Evolutionary conservation across 805 yeast genomes (phyloP).

Genomic region (Candida nemodendra): DNA sequence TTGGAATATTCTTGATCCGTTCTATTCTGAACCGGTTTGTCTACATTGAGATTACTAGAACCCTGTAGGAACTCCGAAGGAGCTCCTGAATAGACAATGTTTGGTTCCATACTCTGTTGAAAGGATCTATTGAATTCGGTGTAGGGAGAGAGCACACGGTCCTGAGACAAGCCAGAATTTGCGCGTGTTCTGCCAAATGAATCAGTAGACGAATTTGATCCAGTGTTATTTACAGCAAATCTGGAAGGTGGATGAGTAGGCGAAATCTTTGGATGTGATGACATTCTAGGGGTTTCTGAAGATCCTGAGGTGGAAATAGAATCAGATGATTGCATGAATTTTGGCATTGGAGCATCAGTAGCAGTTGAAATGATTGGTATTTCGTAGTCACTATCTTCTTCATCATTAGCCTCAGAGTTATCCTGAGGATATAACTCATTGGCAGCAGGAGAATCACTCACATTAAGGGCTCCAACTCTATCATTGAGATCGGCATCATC

Average conservation of each 20-base stretch:
- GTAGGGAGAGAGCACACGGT: conserved; percentile 35
- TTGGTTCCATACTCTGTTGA: conserved; percentile 26
- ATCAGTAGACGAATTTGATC: conserved; percentile 4
- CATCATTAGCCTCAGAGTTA: conserved; percentile 12
- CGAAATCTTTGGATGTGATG: not conserved
- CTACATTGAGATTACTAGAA: not conserved
- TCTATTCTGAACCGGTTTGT: conserved; percentile 6
- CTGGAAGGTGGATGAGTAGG: conserved; percentile 1
- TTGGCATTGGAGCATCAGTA: conserved; percentile 1
- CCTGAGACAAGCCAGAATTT: conserved; percentile 4
- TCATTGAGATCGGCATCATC: conserved; percentile 9
- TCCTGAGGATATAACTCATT: conserved; percentile 23
- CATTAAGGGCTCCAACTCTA: conserved; percentile 6
- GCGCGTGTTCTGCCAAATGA: conserved; percentile 5
- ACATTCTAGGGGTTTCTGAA: not conserved
- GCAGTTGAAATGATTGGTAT: conserved; percentile 20
- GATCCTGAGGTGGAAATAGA: conserved; percentile 7
- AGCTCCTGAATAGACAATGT: conserved; percentile 5
- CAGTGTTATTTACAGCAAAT: conserved; percentile 3
- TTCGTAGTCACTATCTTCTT: conserved; percentile 20
- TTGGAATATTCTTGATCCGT: not conserved
- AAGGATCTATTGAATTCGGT: conserved; percentile 34
- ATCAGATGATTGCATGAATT: conserved; percentile 7
- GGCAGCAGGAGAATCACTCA: conserved; percentile 7
- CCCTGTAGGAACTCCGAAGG: conserved; percentile 1